Conservation (phyloP, 331 rosid species). For the Telfairia occidentalis region DNA sequence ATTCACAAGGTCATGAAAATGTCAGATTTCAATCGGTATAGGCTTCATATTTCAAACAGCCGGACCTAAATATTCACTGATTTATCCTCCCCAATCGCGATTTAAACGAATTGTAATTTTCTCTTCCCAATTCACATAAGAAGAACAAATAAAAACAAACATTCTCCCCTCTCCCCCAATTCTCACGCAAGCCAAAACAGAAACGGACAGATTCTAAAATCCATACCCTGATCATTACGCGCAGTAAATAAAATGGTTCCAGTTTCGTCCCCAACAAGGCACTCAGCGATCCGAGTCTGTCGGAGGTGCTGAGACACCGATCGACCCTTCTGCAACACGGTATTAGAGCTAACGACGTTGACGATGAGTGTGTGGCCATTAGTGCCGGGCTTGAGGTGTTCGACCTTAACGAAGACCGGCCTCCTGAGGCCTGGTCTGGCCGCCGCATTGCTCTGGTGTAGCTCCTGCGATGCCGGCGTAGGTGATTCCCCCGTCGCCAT, state of each 20-base stretch:
- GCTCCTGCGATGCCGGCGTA: conserved; percentile 5
- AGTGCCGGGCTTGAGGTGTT: conserved; percentile 65
- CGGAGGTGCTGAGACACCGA: conserved; percentile 56
- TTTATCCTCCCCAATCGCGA: neutral
- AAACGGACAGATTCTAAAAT: neutral
- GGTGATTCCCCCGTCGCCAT: conserved; percentile 22
- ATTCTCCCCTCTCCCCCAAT: neutral
- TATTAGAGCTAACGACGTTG: conserved; percentile 45
- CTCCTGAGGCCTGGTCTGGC: conserved; percentile 41
- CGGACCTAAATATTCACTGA: neutral
- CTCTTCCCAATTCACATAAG: neutral
- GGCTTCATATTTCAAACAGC: neutral
- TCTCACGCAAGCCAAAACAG: conserved; percentile 1
- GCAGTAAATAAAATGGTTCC: conserved; percentile 76
- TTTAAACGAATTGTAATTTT: neutral
- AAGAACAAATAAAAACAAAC: neutral
- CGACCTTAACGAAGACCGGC: conserved; percentile 65
- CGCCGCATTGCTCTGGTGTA: conserved; percentile 22
- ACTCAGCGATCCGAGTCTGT: conserved; percentile 76
- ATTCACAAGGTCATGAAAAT: neutral
- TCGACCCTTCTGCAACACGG: conserved; percentile 61
- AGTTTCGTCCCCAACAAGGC: conserved; percentile 75
- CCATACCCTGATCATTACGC: conserved; percentile 67
- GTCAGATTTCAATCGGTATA: neutral
- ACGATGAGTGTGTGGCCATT: conserved; percentile 62